A percentile compares a stretch with the other conserved stretches of the same genome.
phyloP scores from a whole-genome alignment of 2,329 filamentous ascomycete genomes.

The Chaetomiaceae sp. region DNA sequence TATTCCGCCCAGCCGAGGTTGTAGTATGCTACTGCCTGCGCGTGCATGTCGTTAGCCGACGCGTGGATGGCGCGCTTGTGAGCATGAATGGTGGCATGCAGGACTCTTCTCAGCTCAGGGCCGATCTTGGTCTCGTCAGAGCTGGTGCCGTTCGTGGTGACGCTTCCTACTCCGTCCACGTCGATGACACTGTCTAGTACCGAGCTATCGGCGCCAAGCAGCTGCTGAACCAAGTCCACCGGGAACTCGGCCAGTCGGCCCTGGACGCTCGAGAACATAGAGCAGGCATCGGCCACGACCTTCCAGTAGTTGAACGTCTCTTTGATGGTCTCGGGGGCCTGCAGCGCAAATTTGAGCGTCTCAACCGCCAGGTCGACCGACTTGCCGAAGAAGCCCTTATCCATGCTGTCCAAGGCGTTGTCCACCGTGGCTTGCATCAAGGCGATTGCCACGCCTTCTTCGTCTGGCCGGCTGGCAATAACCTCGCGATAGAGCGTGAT shows the following conservation, averaged over 20 bases:
- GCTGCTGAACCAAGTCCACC: conserved; percentile 43
- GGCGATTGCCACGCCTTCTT: conserved; percentile 83
- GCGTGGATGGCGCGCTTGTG: conserved; percentile 80
- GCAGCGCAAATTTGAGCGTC: conserved; percentile 61
- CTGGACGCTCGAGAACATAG: conserved; percentile 75
- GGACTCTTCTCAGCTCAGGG: conserved; percentile 49
- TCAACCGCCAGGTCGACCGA: conserved; percentile 64
- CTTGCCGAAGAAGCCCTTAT: conserved; percentile 81
- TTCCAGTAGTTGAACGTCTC: conserved; percentile 95
- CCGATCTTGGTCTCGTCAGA: conserved; percentile 43
- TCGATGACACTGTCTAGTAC: conserved; percentile 56
- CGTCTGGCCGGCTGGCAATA: conserved; percentile 58
- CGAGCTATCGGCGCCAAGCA: conserved; percentile 52
- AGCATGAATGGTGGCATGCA: conserved; percentile 71
- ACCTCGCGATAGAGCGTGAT: conserved; percentile 71
- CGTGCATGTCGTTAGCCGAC: conserved; percentile 68
- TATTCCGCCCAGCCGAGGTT: conserved; percentile 95
- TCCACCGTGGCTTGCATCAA: conserved; percentile 85
- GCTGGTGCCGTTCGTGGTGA: conserved; percentile 38
- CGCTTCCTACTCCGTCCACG: conserved; percentile 56
- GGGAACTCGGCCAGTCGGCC: conserved; percentile 60
- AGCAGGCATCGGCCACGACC: conserved; percentile 79
- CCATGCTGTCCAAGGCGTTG: conserved; percentile 67
- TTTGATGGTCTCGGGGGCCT: conserved; percentile 53
- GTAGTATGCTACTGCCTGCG: conserved; percentile 93